These are phyloP conservation scores for Auriscalpium orientale DNA, from an alignment of 768 basidiomycete species.

Conservation along the genomic window DNA sequence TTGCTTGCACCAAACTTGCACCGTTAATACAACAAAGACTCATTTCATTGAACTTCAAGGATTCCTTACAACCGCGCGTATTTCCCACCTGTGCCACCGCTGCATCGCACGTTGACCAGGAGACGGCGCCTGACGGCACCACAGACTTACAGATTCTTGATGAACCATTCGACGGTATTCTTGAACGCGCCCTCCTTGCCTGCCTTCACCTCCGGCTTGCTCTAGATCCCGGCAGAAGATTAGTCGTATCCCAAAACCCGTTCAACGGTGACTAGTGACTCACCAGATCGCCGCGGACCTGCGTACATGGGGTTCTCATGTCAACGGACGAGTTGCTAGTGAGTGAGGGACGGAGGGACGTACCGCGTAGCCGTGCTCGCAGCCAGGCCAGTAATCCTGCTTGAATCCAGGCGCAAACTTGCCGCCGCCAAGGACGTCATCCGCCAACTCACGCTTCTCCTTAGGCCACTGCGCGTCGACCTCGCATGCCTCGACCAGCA, in stretches of 20 bases:
- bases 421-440: constrained; percentile 31
- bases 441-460: constrained; percentile 26
- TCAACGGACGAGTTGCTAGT: constrained; percentile 30
- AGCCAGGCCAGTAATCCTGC: constrained; percentile 29
- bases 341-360: constrained; percentile 7
- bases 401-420: constrained; percentile 32
- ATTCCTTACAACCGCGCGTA: too few relatives aligned
- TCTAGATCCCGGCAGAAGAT: constrained; percentile 20
- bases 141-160: constrained; percentile 18
- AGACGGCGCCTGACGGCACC: not conserved
- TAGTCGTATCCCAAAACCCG: not conserved
- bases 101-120: not conserved
- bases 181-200: constrained; percentile 36
- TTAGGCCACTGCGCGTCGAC: constrained; percentile 26
- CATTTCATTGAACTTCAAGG: not conserved
- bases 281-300: constrained; percentile 5
- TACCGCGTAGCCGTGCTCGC: constrained; percentile 35
- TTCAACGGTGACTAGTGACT: not conserved
- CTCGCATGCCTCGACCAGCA: constrained; percentile 36
- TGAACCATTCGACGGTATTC: constrained; percentile 27
- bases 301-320: constrained; percentile 1
- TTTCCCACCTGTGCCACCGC: not conserved
- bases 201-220: constrained; percentile 22
- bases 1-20: constrained; percentile 34
- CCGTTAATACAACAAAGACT: not conserved